Evolutionary conservation across 495 filamentous ascomycete species (phyloP).

Genomic region (Penicillium paradoxum): DNA sequence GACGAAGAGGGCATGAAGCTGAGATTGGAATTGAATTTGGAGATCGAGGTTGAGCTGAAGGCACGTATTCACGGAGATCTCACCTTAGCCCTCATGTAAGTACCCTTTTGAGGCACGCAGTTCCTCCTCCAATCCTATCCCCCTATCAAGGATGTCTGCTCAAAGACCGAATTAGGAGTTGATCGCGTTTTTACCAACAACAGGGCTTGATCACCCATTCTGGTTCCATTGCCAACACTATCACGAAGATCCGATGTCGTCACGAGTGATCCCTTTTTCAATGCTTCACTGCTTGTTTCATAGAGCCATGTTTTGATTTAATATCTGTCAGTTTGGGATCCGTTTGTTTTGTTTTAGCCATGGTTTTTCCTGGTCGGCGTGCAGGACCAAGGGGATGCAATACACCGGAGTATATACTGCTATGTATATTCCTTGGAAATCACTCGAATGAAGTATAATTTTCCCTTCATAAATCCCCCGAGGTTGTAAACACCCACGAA

Average conservation of each 20-base stretch:
- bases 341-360: background rate
- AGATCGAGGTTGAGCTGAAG: conserved; percentile 84
- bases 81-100: conserved; percentile 80
- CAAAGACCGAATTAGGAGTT: conserved; percentile 29
- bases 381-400: background rate
- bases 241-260: conserved; percentile 6
- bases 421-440: conserved; percentile 4
- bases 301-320: conserved; percentile 8
- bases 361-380: background rate
- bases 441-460: background rate
- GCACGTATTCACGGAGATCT: conserved; percentile 87
- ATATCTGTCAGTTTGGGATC: background rate
- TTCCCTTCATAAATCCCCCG: background rate
- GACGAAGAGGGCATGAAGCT: conserved; percentile 59
- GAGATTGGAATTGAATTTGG: conserved; percentile 78
- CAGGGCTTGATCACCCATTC: conserved; percentile 25
- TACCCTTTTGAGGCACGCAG: conserved; percentile 26
- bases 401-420: background rate
- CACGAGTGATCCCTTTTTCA: conserved; percentile 7
- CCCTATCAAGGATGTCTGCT: conserved; percentile 8
- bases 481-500: background rate
- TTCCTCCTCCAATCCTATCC: background rate
- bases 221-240: background rate
- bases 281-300: conserved; percentile 1
- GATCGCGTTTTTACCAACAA: conserved; percentile 21